Percentiles rank a stretch among this genome's conserved stretches.
Conservation (phyloP, 768 basidiomycete genomes). For the Amanita polypyramis region DNA sequence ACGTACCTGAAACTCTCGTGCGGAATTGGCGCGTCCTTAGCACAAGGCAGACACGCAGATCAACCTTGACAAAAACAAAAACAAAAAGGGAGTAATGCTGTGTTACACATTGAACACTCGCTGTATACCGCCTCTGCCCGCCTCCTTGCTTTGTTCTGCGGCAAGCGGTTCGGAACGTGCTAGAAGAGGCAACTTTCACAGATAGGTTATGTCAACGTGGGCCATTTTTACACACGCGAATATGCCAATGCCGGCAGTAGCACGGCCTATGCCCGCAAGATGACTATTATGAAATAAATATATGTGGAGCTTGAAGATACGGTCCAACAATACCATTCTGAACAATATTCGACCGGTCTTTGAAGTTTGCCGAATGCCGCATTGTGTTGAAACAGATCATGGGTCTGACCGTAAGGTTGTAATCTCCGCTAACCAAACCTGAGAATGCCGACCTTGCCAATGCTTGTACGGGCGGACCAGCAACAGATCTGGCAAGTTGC, state of each 20-base stretch:
- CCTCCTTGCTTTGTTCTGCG: no score
- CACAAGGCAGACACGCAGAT: neutral
- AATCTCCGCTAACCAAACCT: neutral
- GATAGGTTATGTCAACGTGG: neutral
- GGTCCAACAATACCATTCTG: neutral
- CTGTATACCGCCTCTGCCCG: neutral
- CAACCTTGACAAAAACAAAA: neutral
- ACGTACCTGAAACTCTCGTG: neutral
- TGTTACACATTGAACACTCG: neutral
- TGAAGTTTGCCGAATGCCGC: neutral
- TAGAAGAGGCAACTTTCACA: neutral
- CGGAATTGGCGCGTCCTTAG: neutral
- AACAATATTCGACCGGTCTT: neutral
- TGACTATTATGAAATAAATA: neutral
- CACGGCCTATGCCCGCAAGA: neutral
- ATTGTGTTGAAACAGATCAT: neutral
- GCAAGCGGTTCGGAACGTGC: neutral
- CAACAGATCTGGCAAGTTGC: neutral
- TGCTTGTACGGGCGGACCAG: neutral
- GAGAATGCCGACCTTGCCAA: neutral
- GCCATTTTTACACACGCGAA: neutral
- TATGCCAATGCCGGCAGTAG: neutral
- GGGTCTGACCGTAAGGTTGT: neutral
- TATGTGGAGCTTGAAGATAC: neutral
- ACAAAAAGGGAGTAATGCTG: neutral